phyloP scores from a whole-genome alignment of 805 yeast species.

The Hanseniaspora guilliermondii region DNA sequence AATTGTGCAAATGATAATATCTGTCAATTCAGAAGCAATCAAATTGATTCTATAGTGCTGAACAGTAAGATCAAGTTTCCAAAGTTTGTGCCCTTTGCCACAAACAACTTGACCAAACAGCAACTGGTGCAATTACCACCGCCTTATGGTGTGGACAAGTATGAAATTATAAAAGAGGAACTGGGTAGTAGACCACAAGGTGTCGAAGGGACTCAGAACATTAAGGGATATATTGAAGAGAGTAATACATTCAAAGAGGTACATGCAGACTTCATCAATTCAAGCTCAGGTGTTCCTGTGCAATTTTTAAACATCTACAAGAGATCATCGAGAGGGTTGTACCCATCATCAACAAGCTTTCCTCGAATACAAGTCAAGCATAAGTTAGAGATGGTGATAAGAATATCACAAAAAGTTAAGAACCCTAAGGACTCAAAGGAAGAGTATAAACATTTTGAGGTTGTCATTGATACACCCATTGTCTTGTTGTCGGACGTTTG shows the following conservation, averaged over 20 bases:
- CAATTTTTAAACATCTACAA: constrained; percentile 20
- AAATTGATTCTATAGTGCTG: constrained; percentile 22
- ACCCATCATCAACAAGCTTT: constrained; percentile 51
- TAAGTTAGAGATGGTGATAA: constrained; percentile 54
- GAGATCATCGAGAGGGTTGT: constrained; percentile 30
- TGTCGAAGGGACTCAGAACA: not conserved
- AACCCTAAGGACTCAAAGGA: constrained; percentile 39
- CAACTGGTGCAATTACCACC: constrained; percentile 19
- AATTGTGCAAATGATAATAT: constrained; percentile 49
- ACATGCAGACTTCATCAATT: constrained; percentile 1
- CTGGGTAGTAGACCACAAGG: not conserved
- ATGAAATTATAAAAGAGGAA: constrained; percentile 4
- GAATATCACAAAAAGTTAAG: constrained; percentile 35
- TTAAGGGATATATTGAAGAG: constrained; percentile 3
- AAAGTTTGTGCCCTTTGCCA: constrained; percentile 17
- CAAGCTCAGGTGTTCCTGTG: constrained; percentile 18
- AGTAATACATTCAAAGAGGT: not conserved
- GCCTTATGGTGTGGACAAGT: constrained; percentile 27
- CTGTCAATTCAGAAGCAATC: constrained; percentile 37
- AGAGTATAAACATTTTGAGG: constrained; percentile 63
- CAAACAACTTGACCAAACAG: not conserved
- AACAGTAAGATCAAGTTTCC: constrained; percentile 24
- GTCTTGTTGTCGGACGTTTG: constrained; percentile 37
- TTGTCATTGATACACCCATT: constrained; percentile 67
- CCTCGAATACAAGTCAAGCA: constrained; percentile 53